Evolutionary conservation across 345 rosid species (phyloP).

Genomic region (Carallia pectinifolia): DNA sequence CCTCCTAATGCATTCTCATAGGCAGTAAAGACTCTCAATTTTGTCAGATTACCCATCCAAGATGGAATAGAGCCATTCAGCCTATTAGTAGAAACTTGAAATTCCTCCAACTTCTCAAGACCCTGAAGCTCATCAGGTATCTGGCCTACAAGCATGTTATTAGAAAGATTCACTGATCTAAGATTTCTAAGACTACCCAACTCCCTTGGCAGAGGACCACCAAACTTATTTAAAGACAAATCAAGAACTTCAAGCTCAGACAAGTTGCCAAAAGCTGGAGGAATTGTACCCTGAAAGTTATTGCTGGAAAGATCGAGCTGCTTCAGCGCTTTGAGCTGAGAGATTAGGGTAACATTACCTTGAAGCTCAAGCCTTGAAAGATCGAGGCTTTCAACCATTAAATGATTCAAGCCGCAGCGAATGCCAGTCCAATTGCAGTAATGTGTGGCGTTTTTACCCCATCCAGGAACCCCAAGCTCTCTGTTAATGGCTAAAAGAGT

Average conservation of each 20-base stretch:
- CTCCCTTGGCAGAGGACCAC: conserved; percentile 50
- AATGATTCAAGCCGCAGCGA: conserved; percentile 57
- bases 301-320: conserved; percentile 35
- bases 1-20: conserved; percentile 74
- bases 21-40: conserved; percentile 68
- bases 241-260: conserved; percentile 53
- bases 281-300: conserved; percentile 22
- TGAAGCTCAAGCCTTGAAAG: conserved; percentile 74
- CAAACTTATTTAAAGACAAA: conserved; percentile 49
- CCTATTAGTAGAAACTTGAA: conserved; percentile 71
- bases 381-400: conserved; percentile 66
- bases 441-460: conserved; percentile 64
- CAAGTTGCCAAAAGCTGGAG: conserved; percentile 25
- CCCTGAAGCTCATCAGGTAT: conserved; percentile 44
- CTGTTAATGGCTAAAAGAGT: conserved; percentile 57
- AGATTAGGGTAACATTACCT: conserved; percentile 69
- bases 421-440: conserved; percentile 83
- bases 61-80: conserved; percentile 74
- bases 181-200: conserved; percentile 34
- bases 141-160: conserved; percentile 50
- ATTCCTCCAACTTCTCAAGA: conserved; percentile 58
- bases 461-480: conserved; percentile 77
- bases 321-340: conserved; percentile 37
- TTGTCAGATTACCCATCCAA: conserved; percentile 77
- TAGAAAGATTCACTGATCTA: conserved; percentile 48